A percentile compares a stretch with the other conserved stretches of the same genome.
These are phyloP conservation scores for Guadua angustifolia DNA, from an alignment of 176 grass and related monocot genomes.

Conservation along the genomic window DNA sequence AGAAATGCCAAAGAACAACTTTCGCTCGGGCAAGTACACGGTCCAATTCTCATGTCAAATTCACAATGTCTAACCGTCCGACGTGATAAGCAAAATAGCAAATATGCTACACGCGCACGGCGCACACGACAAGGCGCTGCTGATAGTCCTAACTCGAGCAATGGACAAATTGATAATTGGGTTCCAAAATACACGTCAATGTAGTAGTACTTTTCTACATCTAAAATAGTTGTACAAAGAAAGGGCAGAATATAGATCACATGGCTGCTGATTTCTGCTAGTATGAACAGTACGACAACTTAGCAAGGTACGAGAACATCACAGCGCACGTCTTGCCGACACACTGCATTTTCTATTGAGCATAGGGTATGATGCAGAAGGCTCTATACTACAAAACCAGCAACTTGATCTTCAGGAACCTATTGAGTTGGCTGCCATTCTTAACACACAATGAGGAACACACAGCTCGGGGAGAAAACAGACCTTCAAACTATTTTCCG, in stretches of 20 bases:
- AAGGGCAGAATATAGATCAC: constrained; percentile 7
- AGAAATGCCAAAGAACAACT: neutral
- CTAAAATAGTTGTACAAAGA: constrained; percentile 28
- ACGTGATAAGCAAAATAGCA: neutral
- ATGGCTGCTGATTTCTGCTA: constrained; percentile 20
- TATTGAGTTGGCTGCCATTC: constrained; percentile 18
- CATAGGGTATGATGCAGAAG: constrained; percentile 32
- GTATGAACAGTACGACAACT: constrained; percentile 33
- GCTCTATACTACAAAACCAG: constrained; percentile 51
- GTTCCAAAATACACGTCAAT: constrained; percentile 22
- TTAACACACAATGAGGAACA: neutral
- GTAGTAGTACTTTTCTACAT: constrained; percentile 8
- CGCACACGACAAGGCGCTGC: neutral
- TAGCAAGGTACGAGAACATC: constrained; percentile 8
- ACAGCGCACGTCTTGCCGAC: neutral
- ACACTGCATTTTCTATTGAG: constrained; percentile 16
- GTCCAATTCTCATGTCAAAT: neutral
- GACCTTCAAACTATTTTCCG: constrained; percentile 79
- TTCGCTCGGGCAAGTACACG: neutral
- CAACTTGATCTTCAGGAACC: constrained; percentile 22
- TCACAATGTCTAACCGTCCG: neutral
- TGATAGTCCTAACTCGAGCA: neutral
- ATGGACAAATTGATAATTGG: constrained; percentile 1
- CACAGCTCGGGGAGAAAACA: constrained; percentile 24
- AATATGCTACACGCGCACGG: neutral